A percentile compares a stretch with the other conserved stretches of the same genome.
Evolutionary conservation across 345 rosid species (phyloP).

Genomic region (Populus tremula): DNA sequence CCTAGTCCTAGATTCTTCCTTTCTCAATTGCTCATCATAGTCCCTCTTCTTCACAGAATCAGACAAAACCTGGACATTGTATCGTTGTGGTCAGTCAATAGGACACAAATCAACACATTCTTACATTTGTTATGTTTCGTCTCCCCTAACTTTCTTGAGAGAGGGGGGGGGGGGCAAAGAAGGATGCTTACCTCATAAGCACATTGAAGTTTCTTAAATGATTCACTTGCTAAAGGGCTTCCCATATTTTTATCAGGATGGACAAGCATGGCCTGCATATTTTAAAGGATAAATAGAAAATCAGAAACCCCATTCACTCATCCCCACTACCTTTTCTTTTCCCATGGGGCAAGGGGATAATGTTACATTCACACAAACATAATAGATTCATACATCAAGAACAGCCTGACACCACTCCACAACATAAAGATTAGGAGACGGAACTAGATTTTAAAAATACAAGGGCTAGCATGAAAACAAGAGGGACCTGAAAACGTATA

Average conservation of each 20-base stretch:
- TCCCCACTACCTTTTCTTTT: neutral
- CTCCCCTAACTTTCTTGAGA: neutral
- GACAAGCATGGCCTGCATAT: slow-evolving; percentile 88
- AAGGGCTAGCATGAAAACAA: neutral
- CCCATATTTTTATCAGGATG: slow-evolving; percentile 99
- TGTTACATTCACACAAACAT: neutral
- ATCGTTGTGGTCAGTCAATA: slow-evolving; percentile 14
- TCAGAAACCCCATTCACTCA: neutral
- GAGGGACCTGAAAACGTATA: neutral
- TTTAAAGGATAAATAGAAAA: neutral
- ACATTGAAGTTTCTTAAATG: slow-evolving; percentile 95
- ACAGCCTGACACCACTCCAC: neutral
- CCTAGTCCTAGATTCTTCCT: slow-evolving; percentile 69
- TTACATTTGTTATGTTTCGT: neutral
- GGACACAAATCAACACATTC: slow-evolving; percentile 7
- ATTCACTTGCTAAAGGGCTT: slow-evolving; percentile 86
- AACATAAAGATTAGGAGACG: neutral
- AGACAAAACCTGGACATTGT: slow-evolving; percentile 68
- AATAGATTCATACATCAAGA: neutral
- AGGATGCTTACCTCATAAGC: slow-evolving; percentile 76
- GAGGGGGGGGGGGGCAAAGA: neutral
- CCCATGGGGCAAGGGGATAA: neutral
- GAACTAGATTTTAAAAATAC: neutral
- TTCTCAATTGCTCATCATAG: slow-evolving; percentile 85
- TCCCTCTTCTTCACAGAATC: slow-evolving; percentile 82